phyloP scores from a whole-genome alignment of 225 moss, liverwort and hornwort species.

The Thuidium tamariscinum region DNA sequence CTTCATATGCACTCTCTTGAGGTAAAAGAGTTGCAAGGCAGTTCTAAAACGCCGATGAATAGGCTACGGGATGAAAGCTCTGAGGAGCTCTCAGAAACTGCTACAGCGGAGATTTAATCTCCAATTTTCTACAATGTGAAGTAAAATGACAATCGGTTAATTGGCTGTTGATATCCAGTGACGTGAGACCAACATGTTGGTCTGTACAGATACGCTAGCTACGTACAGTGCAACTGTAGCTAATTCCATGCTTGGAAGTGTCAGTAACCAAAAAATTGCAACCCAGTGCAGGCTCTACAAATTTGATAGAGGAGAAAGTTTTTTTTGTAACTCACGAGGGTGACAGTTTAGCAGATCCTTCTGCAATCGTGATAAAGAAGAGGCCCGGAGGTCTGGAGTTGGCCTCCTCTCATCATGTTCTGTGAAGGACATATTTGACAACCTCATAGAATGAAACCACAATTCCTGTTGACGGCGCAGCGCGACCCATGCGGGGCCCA shows the following conservation, averaged over 20 bases:
- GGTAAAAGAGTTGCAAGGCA: not conserved
- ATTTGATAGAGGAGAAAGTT: not conserved
- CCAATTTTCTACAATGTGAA: not conserved
- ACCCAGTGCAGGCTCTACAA: not conserved
- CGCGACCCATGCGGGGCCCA: slow-evolving; percentile 79
- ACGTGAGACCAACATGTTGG: not conserved
- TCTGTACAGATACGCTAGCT: not conserved
- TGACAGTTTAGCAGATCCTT: not conserved
- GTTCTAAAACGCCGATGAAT: not conserved
- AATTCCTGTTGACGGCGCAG: slow-evolving; percentile 94
- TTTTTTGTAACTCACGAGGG: not conserved
- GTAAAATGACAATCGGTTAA: not conserved
- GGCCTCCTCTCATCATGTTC: slow-evolving; percentile 14
- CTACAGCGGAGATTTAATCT: not conserved
- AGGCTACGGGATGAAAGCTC: not conserved
- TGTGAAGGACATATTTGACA: slow-evolving; percentile 72
- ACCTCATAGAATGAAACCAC: slow-evolving; percentile 94
- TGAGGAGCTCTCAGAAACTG: not conserved
- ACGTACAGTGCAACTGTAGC: not conserved
- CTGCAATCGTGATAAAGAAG: not conserved
- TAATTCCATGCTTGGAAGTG: not conserved
- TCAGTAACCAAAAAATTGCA: not conserved
- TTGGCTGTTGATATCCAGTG: not conserved
- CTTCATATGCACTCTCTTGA: not conserved
- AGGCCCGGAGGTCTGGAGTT: not conserved